These are phyloP conservation scores for Corylus avellana DNA, from an alignment of 306 rosid species.

Conservation along the genomic window DNA sequence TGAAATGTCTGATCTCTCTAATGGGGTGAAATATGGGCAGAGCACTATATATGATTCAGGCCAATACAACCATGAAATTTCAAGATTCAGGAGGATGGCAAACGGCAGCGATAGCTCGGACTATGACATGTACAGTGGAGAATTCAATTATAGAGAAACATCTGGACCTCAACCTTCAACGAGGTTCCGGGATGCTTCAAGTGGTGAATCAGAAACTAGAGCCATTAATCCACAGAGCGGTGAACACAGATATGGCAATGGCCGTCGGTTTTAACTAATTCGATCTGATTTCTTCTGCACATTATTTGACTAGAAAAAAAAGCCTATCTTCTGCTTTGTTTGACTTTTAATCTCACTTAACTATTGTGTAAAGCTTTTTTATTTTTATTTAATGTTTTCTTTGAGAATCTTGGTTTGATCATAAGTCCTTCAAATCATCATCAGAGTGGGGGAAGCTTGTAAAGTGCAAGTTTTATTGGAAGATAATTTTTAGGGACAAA, in stretches of 20 bases:
- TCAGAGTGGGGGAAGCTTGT: constrained; percentile 42
- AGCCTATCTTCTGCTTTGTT: constrained; percentile 20
- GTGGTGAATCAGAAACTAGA: constrained; percentile 51
- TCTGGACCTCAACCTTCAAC: constrained; percentile 34
- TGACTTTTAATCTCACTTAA: constrained; percentile 25
- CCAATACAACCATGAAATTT: constrained; percentile 62
- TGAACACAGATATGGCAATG: constrained; percentile 14
- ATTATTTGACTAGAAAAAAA: background rate
- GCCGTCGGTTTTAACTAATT: constrained; percentile 24
- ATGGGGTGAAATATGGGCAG: constrained; percentile 88
- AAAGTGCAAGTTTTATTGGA: constrained; percentile 31
- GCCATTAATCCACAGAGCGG: constrained; percentile 28
- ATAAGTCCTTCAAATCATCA: constrained; percentile 32
- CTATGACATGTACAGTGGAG: constrained; percentile 43
- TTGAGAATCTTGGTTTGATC: constrained; percentile 11
- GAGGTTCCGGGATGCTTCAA: constrained; percentile 31
- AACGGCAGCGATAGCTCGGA: constrained; percentile 51
- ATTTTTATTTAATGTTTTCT: constrained; percentile 16
- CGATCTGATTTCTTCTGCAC: background rate
- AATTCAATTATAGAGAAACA: constrained; percentile 43
- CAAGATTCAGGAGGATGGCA: constrained; percentile 62
- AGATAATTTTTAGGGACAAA: constrained; percentile 5
- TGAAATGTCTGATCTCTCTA: constrained; percentile 65
- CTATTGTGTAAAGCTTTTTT: constrained; percentile 25
- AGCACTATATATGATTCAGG: constrained; percentile 73